phyloP scores from a whole-genome alignment of 495 filamentous ascomycete genomes.

The Thermothielavioides terrestris region DNA sequence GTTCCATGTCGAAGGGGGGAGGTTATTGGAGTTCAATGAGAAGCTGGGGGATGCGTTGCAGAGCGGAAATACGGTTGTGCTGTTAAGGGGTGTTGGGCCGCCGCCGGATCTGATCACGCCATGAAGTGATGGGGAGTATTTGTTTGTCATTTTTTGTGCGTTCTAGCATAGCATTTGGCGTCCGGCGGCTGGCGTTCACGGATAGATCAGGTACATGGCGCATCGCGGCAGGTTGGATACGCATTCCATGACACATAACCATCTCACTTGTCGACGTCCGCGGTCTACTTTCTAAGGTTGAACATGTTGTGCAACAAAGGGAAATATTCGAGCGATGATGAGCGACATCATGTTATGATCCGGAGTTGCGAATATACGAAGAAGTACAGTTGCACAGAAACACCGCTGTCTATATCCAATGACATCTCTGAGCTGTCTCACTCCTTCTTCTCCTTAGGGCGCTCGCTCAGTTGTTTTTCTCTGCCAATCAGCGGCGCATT shows the following conservation, averaged over 20 bases:
- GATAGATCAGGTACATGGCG: constrained; percentile 5
- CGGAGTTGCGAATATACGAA: no score
- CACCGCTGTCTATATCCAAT: no score
- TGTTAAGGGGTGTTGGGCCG: constrained; percentile 72
- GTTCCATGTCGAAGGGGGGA: constrained; percentile 85
- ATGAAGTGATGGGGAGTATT: constrained; percentile 12
- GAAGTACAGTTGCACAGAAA: no score
- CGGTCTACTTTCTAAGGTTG: no score
- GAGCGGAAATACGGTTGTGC: constrained; percentile 79
- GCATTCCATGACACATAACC: no score
- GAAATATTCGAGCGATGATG: no score
- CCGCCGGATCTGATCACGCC: constrained; percentile 39
- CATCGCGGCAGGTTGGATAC: not conserved
- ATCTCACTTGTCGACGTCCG: no score
- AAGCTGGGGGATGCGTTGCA: constrained; percentile 61
- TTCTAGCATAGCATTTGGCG: constrained; percentile 17
- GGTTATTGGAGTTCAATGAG: constrained; percentile 78
- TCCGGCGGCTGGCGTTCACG: not conserved
- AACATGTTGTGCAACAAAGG: no score
- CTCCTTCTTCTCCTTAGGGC: constrained; percentile 51
- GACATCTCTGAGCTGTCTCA: no score
- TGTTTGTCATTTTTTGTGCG: not conserved
- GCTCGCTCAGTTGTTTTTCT: constrained; percentile 44
- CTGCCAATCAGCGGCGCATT: constrained; percentile 44
- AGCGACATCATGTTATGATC: no score